These are phyloP conservation scores for Sindora glabra DNA, from an alignment of 306 rosid genomes.

Conservation along the genomic window DNA sequence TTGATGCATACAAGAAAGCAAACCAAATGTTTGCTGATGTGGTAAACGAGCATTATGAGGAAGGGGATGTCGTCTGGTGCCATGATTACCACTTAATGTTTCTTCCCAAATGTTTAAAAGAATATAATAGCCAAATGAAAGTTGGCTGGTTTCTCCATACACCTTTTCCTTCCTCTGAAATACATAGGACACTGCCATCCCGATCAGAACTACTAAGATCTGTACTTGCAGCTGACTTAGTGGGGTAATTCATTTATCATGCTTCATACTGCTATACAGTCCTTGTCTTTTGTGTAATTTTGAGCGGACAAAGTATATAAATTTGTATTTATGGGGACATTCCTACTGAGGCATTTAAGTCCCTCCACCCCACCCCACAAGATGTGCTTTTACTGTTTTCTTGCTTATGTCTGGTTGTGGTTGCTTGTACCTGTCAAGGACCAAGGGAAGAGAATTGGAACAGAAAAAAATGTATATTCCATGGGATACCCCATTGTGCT, in stretches of 20 bases:
- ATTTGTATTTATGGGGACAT: background rate
- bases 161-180: constrained; percentile 99
- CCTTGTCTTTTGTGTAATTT: background rate
- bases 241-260: constrained; percentile 61
- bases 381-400: background rate
- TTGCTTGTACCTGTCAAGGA: background rate
- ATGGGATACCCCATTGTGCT: background rate
- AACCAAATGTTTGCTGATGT: constrained; percentile 94
- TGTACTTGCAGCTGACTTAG: constrained; percentile 92
- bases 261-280: background rate
- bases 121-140: constrained; percentile 67
- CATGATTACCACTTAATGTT: constrained; percentile 97
- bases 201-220: constrained; percentile 80
- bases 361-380: background rate
- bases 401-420: background rate
- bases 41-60: constrained; percentile 72
- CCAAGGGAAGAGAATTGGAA: too few relatives aligned
- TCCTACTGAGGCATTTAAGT: background rate
- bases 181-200: constrained; percentile 87
- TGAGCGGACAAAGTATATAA: background rate
- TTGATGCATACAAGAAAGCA: constrained; percentile 89
- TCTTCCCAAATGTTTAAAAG: constrained; percentile 87
- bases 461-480: background rate
- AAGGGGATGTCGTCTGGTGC: constrained; percentile 96
- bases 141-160: constrained; percentile 99